Evolutionary conservation across 1,284 basidiomycete species (phyloP).

Genomic region (Cryptococcus floricola): DNA sequence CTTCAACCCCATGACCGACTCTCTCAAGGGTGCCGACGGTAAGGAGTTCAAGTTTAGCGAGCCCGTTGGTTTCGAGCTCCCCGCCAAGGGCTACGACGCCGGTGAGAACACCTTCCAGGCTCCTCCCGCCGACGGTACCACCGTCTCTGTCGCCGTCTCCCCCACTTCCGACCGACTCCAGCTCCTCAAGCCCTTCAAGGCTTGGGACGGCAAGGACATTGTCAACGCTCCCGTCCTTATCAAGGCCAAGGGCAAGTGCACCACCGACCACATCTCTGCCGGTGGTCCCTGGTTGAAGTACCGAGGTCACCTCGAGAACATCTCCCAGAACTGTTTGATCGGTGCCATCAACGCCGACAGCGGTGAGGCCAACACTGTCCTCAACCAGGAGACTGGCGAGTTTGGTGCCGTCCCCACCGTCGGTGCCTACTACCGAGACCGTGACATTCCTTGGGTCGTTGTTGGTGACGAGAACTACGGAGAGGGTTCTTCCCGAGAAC

Average conservation of each 20-base stretch:
- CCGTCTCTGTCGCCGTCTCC: constrained; percentile 80
- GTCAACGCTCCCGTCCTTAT: constrained; percentile 87
- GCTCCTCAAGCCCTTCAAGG: constrained; percentile 81
- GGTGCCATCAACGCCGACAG: constrained; percentile 95
- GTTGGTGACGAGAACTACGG: constrained; percentile 93
- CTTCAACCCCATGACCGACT: constrained; percentile 96
- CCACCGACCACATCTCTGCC: constrained; percentile 54
- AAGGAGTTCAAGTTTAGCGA: constrained; percentile 96
- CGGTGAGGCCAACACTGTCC: constrained; percentile 91
- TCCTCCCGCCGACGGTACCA: constrained; percentile 78
- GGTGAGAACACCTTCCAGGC: constrained; percentile 97
- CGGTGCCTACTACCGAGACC: constrained; percentile 81
- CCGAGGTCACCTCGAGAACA: constrained; percentile 98
- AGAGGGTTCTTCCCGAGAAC: constrained; percentile 96
- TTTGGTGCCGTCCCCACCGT: constrained; percentile 80
- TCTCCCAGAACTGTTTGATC: constrained; percentile 96
- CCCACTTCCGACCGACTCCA: constrained; percentile 93
- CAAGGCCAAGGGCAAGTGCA: constrained; percentile 99
- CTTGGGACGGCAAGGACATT: constrained; percentile 92
- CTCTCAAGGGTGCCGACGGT: constrained; percentile 83
- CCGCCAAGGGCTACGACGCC: constrained; percentile 90
- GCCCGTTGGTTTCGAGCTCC: constrained; percentile 86
- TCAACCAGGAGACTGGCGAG: constrained; percentile 85
- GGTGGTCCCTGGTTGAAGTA: constrained; percentile 99
- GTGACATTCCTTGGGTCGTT: constrained; percentile 91